phyloP scores from a whole-genome alignment of 345 rosid genomes.

The Draba incana region DNA sequence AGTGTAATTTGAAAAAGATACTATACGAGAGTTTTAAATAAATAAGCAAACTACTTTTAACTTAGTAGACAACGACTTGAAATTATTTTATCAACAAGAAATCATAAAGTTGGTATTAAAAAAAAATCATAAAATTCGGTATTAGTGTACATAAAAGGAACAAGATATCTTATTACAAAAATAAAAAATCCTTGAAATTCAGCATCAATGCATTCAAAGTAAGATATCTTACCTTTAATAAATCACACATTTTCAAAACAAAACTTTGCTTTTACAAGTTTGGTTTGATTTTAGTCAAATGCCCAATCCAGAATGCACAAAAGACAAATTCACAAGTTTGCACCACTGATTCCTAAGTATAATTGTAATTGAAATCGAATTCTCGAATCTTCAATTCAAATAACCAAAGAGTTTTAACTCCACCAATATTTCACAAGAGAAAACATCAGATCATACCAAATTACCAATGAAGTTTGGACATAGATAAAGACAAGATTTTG shows the following conservation, averaged over 20 bases:
- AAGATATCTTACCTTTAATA: not conserved
- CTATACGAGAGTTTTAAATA: no score
- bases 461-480: constrained; percentile 17
- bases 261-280: not conserved
- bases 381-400: not conserved
- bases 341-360: not conserved
- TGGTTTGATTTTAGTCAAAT: not conserved
- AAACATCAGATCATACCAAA: constrained; percentile 9
- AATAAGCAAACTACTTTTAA: no score
- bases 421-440: not conserved
- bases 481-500: not conserved
- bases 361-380: not conserved
- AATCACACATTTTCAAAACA: not conserved
- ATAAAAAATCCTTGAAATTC: not conserved
- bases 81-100: no score
- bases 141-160: no score
- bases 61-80: not conserved
- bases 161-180: no score
- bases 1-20: not conserved
- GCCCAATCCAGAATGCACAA: not conserved
- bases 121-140: not conserved
- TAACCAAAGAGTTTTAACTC: constrained; percentile 2
- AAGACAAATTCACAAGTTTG: not conserved
- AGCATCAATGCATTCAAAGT: not conserved
- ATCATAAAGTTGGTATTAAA: no score